Percentiles rank a stretch among this genome's conserved stretches.
Evolutionary conservation across 495 filamentous ascomycete genomes (phyloP).

Genomic region (Polyplosphaeria fusca): DNA sequence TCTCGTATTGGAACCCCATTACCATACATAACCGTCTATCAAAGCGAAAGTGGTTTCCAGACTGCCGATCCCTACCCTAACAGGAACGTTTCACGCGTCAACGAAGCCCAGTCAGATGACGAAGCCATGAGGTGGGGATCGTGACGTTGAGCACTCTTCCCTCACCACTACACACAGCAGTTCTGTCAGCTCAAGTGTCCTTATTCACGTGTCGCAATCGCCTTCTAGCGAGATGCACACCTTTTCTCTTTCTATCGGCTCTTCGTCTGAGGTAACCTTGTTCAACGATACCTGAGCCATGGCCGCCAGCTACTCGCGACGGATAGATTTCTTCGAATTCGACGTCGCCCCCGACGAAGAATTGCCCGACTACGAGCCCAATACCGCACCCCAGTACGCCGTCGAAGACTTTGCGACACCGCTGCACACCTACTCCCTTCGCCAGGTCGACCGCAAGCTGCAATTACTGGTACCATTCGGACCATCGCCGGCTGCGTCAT

Average conservation of each 20-base stretch:
- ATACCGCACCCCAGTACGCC: constrained; percentile 14
- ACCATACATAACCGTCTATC: too few relatives aligned
- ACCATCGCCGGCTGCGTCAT: background rate
- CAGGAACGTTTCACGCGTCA: background rate
- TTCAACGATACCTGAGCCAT: background rate
- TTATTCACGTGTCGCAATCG: too few relatives aligned
- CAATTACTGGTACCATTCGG: constrained; percentile 24
- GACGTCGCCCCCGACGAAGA: constrained; percentile 14
- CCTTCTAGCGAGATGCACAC: background rate
- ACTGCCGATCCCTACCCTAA: background rate
- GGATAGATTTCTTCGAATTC: constrained; percentile 13
- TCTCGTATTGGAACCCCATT: background rate
- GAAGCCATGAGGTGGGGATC: background rate
- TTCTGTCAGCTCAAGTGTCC: too few relatives aligned
- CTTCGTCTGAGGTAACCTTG: background rate
- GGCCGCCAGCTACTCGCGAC: background rate
- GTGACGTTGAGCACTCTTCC: background rate
- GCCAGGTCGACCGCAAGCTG: constrained; percentile 18
- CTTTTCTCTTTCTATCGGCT: constrained; percentile 1
- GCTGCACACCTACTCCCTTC: constrained; percentile 20
- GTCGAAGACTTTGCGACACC: constrained; percentile 6
- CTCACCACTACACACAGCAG: background rate
- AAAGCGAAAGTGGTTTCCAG: too few relatives aligned
- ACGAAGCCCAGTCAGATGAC: background rate
- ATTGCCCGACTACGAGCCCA: constrained; percentile 22